Percentiles rank a stretch among this genome's conserved stretches.
Conservation (phyloP, 331 rosid genomes). For the Pyracantha coccinea region DNA sequence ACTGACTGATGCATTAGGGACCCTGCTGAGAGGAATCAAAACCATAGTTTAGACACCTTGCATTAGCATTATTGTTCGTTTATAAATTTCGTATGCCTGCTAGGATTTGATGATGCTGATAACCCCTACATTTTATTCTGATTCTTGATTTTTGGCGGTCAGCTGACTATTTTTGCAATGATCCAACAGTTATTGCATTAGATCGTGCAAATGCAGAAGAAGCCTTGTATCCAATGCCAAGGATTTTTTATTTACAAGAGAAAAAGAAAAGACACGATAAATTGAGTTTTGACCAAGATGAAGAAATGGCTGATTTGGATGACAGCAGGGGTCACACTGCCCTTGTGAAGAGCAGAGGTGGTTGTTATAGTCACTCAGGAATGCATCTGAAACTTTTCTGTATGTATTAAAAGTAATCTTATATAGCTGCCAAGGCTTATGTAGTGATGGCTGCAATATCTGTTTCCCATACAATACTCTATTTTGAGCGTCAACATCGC, state of each 20-base stretch:
- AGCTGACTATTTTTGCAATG: conserved; percentile 28
- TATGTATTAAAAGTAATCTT: background rate
- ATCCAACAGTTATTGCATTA: conserved; percentile 60
- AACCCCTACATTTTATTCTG: background rate
- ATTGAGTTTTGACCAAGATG: conserved; percentile 22
- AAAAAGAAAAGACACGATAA: conserved; percentile 31
- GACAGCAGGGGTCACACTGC: conserved; percentile 27
- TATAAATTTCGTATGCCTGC: background rate
- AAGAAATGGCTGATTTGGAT: conserved; percentile 18
- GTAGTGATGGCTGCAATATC: background rate
- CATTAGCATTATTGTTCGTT: background rate
- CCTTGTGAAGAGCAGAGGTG: conserved; percentile 40
- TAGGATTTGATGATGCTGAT: background rate
- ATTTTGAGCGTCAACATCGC: background rate
- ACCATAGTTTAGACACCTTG: background rate
- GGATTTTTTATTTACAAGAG: conserved; percentile 45
- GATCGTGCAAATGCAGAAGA: conserved; percentile 95
- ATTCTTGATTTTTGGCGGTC: conserved; percentile 3
- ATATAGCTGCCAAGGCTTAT: background rate
- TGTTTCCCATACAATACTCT: background rate
- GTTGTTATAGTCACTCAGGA: background rate
- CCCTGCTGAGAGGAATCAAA: background rate
- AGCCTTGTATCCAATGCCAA: conserved; percentile 79
- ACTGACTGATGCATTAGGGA: background rate
- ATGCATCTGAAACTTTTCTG: background rate